These are phyloP conservation scores for Camellia japonica DNA, from an alignment of 148 eudicot genomes.

Conservation along the genomic window DNA sequence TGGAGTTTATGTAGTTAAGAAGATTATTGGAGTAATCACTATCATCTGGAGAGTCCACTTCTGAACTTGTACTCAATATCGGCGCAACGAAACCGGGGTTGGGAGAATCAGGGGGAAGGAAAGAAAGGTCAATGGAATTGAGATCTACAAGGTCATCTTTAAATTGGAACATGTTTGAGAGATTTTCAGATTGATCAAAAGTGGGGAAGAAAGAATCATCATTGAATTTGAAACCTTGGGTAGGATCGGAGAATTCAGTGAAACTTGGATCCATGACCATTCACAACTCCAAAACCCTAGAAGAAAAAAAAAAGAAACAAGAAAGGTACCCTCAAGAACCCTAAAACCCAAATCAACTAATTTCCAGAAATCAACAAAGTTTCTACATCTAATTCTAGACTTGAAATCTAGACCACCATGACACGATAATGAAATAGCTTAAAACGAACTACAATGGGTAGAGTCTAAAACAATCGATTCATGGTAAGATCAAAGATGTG, in stretches of 20 bases:
- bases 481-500: too few species aligned
- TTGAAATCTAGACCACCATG: neutral
- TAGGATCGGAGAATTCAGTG: constrained; percentile 6
- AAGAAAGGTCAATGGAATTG: constrained; percentile 20
- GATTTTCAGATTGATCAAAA: constrained; percentile 4
- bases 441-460: neutral
- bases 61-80: constrained; percentile 25
- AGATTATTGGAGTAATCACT: constrained; percentile 29
- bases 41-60: constrained; percentile 34
- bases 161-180: constrained; percentile 4
- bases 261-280: constrained; percentile 11
- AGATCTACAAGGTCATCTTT: constrained; percentile 17
- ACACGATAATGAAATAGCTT: neutral
- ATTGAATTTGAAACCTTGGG: constrained; percentile 2
- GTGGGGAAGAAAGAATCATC: constrained; percentile 14
- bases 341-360: too few species aligned
- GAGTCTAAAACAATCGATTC: too few species aligned
- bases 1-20: constrained; percentile 38
- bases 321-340: neutral
- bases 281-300: too few species aligned
- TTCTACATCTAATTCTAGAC: too few species aligned
- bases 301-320: neutral
- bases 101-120: constrained; percentile 5
- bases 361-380: too few species aligned
- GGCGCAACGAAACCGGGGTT: constrained; percentile 18